Conservation (phyloP, 768 basidiomycete species). For the Mycena rosella region DNA sequence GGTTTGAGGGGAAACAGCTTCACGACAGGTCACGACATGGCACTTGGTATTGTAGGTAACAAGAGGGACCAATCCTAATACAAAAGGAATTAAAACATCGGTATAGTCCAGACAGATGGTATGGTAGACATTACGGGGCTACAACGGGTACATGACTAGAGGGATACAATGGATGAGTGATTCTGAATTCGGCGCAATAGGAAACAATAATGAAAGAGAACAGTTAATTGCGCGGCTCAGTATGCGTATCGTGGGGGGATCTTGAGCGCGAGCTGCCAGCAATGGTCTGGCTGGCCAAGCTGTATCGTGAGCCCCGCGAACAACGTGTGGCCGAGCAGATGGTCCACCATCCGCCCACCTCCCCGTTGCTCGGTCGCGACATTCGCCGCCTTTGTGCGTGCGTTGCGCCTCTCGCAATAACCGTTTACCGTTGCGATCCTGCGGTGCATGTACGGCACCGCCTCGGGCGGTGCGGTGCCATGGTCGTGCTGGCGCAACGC, state of each 20-base stretch:
- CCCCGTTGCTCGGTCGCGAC: slow-evolving; percentile 1
- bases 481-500: slow-evolving; percentile 27
- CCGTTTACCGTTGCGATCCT: slow-evolving; percentile 30
- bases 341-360: slow-evolving; percentile 21
- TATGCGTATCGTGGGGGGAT: slow-evolving; percentile 24
- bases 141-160: too few species aligned
- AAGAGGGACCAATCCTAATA: too few species aligned
- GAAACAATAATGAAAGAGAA: too few species aligned
- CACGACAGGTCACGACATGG: too few species aligned
- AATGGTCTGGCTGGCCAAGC: slow-evolving; percentile 11
- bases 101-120: too few species aligned
- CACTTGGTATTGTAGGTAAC: too few species aligned
- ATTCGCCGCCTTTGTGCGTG: background rate
- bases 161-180: too few species aligned
- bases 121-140: too few species aligned
- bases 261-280: slow-evolving; percentile 15
- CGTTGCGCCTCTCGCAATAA: background rate
- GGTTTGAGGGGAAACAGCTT: too few species aligned
- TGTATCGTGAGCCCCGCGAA: slow-evolving; percentile 16
- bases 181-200: too few species aligned
- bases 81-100: too few species aligned
- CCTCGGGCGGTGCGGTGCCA: background rate
- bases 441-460: slow-evolving; percentile 18
- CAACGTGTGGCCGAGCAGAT: slow-evolving; percentile 20
- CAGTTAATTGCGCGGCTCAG: too few species aligned